Base-by-base conservation (phyloP, 768 basidiomycete species). In the Mycena epipterygia region DNA sequence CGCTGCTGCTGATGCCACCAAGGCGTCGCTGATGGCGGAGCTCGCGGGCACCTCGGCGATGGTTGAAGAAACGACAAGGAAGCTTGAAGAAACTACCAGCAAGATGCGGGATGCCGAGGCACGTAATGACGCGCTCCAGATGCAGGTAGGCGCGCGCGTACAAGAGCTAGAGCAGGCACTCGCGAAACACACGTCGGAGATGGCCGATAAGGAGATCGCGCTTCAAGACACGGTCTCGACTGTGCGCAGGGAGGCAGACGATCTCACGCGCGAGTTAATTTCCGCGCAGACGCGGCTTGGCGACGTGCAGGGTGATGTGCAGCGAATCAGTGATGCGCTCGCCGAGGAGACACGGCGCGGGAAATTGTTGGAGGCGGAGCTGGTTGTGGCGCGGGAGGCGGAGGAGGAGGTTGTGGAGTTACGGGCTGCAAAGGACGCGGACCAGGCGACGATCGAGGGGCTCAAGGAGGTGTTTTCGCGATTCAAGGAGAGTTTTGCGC, bases 341-440 rank as follows among this genome's bases (percentile, higher is more conserved):
- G 68, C 51, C 17, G 52, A 61, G 6, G 81, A 77, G 62, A 66
- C 52, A 35, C 46, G 57, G 29, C 73, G 73, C 30, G 61, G 66
- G 25, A 33, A 44, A 16, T 55, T 35, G 29, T 37, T 82, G 33
- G 72, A 79, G 57, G 55, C 63, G 14, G 75, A 79, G 30, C 64
- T 81, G 19, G 64, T 4, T 6, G 66, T 67, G 64, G 67, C 68
- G 32, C 71, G 69, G 52, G 78, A 80, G 42, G 76, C 75, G 1
- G 83, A 84, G 65, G 78, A 80, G 49, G 81, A 83, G 58, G 74
- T 81, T 14, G 65, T 72, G 27, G 80, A 76, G 16, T 56, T 86
- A 41, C 76, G 71, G 68, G 58, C 46, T 3, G 79, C 79, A 23
- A 84, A 84, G 65, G 72, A 74, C 37, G 79, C 74, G 4, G 82